Evolutionary conservation across 768 basidiomycete genomes (phyloP), one percentile per base, ranked within the genome.

Genomic region (Suillus plorans): DNA sequence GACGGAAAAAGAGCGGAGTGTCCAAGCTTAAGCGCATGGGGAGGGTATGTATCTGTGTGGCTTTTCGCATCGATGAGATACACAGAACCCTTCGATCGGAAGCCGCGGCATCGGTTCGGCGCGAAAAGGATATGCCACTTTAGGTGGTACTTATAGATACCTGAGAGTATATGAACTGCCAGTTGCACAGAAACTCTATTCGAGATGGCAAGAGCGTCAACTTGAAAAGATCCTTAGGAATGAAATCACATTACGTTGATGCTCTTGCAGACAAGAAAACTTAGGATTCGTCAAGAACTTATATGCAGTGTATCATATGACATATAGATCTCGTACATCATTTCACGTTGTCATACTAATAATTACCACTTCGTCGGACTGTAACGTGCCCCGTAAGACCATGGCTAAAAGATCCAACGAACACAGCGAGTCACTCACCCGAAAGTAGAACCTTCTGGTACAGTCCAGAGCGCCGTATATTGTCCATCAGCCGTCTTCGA

Each of bases 401-500:
- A 28, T 18, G 12, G 39, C 16, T 28, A 25, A 52, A 18, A 2
- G 9, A 39, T 22, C 5, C 18, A 22, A 41, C 20, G 12, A 28
- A 34, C 3, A 20, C n/a, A 41, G 16, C 39, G 1, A 37, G 9
- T 37, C 8, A 69, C 76, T 62, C 36, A 77, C 75, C 75, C 75
- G 66, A 77, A 76, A 4, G 67, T 73, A 12, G 65, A 55, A 10
- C 74, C 58, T 1, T 44, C 44, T 9, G 68, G 63, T 7, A 76
- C 1, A 1, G 60, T 3, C 57, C 56, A 56, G 60, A 72, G 6
- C 62, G 68, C 36, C 67, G 36, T 14, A 60, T 65, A 37, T 25
- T 20, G 36, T 1, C 50, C 70, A 57, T 81, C 79, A 3, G 69
- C 79, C 1, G 76, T 80, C 0, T 74, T 70, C 37, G 55, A 4